Evolutionary conservation across 164 flowering plant genomes (phyloP), one percentile per base, ranked within the genome.

Genomic region (Santalum album): DNA sequence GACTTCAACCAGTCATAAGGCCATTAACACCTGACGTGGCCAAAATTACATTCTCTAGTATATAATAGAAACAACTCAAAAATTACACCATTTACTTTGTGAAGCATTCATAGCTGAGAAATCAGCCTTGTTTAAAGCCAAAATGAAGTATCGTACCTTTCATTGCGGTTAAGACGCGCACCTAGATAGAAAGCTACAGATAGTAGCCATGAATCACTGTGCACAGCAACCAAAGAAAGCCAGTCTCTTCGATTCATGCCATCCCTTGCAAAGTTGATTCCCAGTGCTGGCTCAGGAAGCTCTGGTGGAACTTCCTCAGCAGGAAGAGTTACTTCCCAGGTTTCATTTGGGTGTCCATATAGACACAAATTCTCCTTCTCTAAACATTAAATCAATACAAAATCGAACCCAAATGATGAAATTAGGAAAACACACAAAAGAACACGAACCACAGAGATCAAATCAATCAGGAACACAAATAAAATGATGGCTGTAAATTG

Each of bases 221-320:
- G 97, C 55, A 89, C 89, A 27, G 97, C 91, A 54, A 89, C 87
- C 43, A 89, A 60, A 0, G 95, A 90, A 19, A 86, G 79, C 97
- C 97, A 90, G 48, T 90, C 97, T 51, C 71, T 84, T 10, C 92
- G 72, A 59, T 77, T 72, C 97, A 90, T 90, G n/a, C 97, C 97
- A 74, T 90, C 97, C 67, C 97, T 75, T 1, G 95, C 92, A 53
- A 90, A 90, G 57, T 86, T 90, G 60, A 90, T 90, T 7, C 97
- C 97, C 54, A 90, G 75, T 0, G 97, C 97, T 1, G 97, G 97
- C 70, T 90, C 97, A 12, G 97, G 97, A 68, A 90, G 91, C 75
- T 90, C 92, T 0, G 97, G 92, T 6, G 97, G 97, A 58, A 86
- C 90, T 67, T 89, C 97, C 66, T 89, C 97, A 6, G 91, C 95